phyloP scores from a whole-genome alignment of 352 stramenopile species.

The Phytophthora colocasiae region DNA sequence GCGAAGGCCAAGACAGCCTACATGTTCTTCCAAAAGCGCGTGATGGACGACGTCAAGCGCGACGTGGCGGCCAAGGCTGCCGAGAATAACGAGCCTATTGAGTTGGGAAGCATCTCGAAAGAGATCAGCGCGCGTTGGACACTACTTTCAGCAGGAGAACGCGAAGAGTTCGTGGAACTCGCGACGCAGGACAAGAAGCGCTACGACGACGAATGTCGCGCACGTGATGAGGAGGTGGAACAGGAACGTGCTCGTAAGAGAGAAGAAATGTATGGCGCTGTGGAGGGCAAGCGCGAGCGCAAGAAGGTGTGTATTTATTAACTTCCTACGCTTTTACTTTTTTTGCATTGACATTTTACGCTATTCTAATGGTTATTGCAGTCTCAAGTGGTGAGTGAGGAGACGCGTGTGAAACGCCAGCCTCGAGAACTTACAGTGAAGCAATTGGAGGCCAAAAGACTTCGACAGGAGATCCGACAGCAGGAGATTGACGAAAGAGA shows the following conservation, averaged over 20 bases:
- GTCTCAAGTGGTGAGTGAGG: slow-evolving; percentile 45
- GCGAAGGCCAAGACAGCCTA: slow-evolving; percentile 82
- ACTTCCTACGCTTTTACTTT: not conserved
- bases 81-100: slow-evolving; percentile 58
- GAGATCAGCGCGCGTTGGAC: slow-evolving; percentile 85
- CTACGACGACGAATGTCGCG: slow-evolving; percentile 80
- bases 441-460: slow-evolving; percentile 71
- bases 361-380: slow-evolving; percentile 20
- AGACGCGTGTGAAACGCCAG: slow-evolving; percentile 46
- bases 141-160: slow-evolving; percentile 64
- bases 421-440: slow-evolving; percentile 70
- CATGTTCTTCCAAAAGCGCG: slow-evolving; percentile 79
- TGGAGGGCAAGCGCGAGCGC: slow-evolving; percentile 86
- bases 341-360: slow-evolving; percentile 4
- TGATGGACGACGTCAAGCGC: slow-evolving; percentile 70
- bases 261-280: slow-evolving; percentile 68
- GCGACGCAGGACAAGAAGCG: slow-evolving; percentile 65
- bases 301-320: slow-evolving; percentile 51
- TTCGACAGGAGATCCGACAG: slow-evolving; percentile 78
- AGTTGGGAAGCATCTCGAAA: slow-evolving; percentile 72
- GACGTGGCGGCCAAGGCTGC: slow-evolving; percentile 54
- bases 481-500: slow-evolving; percentile 75
- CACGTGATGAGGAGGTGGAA: slow-evolving; percentile 79
- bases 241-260: slow-evolving; percentile 74
- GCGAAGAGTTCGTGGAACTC: slow-evolving; percentile 75